A percentile compares a stretch with the other conserved stretches of the same genome.
These are phyloP conservation scores for Petasospora fabianii DNA, from an alignment of 1,139 yeast genomes.

Conservation along the genomic window DNA sequence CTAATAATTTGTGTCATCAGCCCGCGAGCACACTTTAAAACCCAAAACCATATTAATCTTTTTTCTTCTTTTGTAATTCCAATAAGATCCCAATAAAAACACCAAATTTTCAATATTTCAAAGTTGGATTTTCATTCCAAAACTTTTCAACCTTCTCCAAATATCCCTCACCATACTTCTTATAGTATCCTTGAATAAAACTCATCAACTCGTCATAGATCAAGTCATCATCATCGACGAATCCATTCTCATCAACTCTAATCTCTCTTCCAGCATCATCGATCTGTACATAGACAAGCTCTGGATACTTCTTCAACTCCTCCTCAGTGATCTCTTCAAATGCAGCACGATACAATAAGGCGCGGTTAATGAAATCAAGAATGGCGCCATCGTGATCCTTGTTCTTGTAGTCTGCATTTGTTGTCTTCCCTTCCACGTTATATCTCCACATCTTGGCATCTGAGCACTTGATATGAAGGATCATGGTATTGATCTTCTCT, in stretches of 20 bases:
- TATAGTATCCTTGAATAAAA: constrained; percentile 35
- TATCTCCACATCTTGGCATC: constrained; percentile 41
- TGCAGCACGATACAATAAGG: constrained; percentile 50
- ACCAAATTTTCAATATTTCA: no score
- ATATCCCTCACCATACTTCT: constrained; percentile 24
- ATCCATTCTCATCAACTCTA: constrained; percentile 15
- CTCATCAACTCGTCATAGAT: constrained; percentile 23
- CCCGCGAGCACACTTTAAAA: no score
- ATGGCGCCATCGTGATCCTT: constrained; percentile 48
- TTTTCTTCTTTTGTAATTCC: no score
- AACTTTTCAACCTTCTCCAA: constrained; percentile 16
- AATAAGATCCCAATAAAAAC: no score
- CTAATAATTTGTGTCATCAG: no score
- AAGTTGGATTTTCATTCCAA: no score
- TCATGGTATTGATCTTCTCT: constrained; percentile 32
- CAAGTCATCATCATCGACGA: constrained; percentile 18
- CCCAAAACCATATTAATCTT: no score
- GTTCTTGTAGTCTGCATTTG: constrained; percentile 50
- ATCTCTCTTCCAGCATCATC: constrained; percentile 45
- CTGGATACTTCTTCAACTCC: constrained; percentile 40
- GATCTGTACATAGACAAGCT: constrained; percentile 41
- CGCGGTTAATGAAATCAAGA: constrained; percentile 56
- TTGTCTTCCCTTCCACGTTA: constrained; percentile 62
- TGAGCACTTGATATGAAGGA: constrained; percentile 45
- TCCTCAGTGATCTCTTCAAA: constrained; percentile 50